phyloP scores from a whole-genome alignment of 2,329 filamentous ascomycete genomes.

The Alternaria infectoria region DNA sequence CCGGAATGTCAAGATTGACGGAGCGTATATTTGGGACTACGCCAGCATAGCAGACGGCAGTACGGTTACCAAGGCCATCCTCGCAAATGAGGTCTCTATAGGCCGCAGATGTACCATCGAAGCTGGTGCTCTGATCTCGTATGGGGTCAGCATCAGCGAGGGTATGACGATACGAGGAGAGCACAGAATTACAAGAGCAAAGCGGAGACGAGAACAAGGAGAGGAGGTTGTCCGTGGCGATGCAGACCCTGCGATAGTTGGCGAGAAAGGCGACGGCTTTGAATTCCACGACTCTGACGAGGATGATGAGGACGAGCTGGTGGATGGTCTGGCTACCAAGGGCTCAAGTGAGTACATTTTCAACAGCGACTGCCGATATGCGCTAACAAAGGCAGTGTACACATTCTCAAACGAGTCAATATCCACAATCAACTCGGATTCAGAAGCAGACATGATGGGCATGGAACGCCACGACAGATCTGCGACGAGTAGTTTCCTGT shows the following conservation, averaged over 20 bases:
- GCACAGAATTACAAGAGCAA: constrained; percentile 55
- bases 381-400: constrained; percentile 52
- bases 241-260: constrained; percentile 61
- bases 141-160: constrained; percentile 74
- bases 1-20: constrained; percentile 76
- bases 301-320: constrained; percentile 66
- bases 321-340: constrained; percentile 48
- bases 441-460: constrained; percentile 51
- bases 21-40: constrained; percentile 89
- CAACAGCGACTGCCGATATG: too few species aligned
- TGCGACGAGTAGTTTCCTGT: constrained; percentile 74
- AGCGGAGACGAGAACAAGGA: constrained; percentile 54
- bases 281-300: constrained; percentile 65
- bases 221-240: constrained; percentile 46
- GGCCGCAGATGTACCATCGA: constrained; percentile 74
- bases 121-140: constrained; percentile 79
- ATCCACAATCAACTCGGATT: constrained; percentile 66
- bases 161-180: constrained; percentile 56
- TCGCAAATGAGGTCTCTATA: constrained; percentile 75
- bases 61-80: constrained; percentile 72
- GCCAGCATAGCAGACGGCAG: constrained; percentile 77
- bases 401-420: constrained; percentile 64
- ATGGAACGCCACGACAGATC: constrained; percentile 60
- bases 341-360: constrained; percentile 40
- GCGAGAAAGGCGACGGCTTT: constrained; percentile 65